Percentiles rank a stretch among this genome's conserved stretches.
Conservation (phyloP, 495 filamentous ascomycete genomes). For the Penicillium psychrofluorescens region DNA sequence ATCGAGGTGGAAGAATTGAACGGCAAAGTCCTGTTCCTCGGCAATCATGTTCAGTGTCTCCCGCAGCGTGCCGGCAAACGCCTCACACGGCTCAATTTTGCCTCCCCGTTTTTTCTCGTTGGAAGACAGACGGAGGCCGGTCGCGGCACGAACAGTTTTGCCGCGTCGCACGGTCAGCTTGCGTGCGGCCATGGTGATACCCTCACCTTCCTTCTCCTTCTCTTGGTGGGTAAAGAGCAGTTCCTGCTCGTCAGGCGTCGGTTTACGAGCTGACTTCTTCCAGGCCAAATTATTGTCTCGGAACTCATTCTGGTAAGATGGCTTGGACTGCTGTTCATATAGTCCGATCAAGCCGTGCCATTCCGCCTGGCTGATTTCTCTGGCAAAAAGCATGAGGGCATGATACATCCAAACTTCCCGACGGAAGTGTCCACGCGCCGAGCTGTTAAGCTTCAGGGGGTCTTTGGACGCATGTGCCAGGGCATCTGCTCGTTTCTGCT, state of each 20-base stretch:
- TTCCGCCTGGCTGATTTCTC: constrained; percentile 70
- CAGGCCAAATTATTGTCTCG: constrained; percentile 70
- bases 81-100: constrained; percentile 67
- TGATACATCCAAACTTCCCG: constrained; percentile 72
- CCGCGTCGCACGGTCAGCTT: constrained; percentile 91
- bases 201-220: constrained; percentile 66
- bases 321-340: constrained; percentile 69
- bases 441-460: constrained; percentile 41
- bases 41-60: constrained; percentile 73
- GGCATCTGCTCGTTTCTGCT: constrained; percentile 54
- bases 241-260: constrained; percentile 78
- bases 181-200: constrained; percentile 67
- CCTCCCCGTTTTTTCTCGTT: constrained; percentile 58
- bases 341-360: constrained; percentile 73
- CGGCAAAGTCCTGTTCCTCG: constrained; percentile 89
- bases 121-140: constrained; percentile 41
- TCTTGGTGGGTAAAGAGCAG: constrained; percentile 81
- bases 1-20: constrained; percentile 86
- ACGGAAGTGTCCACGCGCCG: constrained; percentile 45
- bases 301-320: constrained; percentile 77
- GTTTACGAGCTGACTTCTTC: constrained; percentile 74
- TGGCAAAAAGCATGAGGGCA: constrained; percentile 74
- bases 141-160: constrained; percentile 70
- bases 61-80: constrained; percentile 71
- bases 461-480: constrained; percentile 36